A percentile compares a stretch with the other conserved stretches of the same genome.
phyloP scores from a whole-genome alignment of 805 yeast species.

The Candida taoyuanica region DNA sequence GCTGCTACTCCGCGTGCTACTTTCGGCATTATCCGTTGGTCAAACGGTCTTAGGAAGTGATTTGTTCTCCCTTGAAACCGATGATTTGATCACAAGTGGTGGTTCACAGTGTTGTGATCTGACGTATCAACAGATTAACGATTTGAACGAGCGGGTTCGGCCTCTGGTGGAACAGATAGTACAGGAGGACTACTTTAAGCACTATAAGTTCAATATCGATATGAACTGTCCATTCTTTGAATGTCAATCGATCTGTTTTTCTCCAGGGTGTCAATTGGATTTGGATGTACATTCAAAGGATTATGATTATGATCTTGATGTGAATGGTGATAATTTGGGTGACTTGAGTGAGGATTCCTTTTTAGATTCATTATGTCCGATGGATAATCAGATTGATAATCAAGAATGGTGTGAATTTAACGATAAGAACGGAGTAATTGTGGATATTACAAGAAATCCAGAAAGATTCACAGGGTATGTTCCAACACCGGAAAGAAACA shows the following conservation, averaged over 20 bases:
- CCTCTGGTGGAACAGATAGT: conserved; percentile 57
- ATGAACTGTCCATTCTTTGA: conserved; percentile 83
- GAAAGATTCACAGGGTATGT: conserved; percentile 96
- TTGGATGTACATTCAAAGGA: conserved; percentile 27
- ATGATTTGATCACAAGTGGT: conserved; percentile 17
- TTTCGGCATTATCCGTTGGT: conserved; percentile 2
- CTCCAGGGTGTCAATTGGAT: conserved; percentile 27
- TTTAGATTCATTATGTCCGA: conserved; percentile 35
- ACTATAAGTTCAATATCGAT: conserved; percentile 67
- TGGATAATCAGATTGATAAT: conserved; percentile 31
- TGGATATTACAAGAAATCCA: conserved; percentile 82
- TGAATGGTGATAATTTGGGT: conserved; percentile 39
- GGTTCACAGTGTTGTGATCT: conserved; percentile 32
- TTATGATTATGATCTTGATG: conserved; percentile 25
- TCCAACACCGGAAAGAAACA: conserved; percentile 85
- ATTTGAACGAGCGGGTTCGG: conserved; percentile 46
- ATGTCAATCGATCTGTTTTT: conserved; percentile 42
- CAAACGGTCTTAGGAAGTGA: conserved; percentile 5
- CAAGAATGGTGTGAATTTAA: conserved; percentile 69
- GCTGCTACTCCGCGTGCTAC: neutral
- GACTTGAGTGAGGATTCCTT: conserved; percentile 32
- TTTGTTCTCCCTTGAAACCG: conserved; percentile 19
- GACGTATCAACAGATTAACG: conserved; percentile 45
- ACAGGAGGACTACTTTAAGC: conserved; percentile 76
- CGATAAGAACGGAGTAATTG: conserved; percentile 71